These are phyloP conservation scores for Lachancea fermentati DNA, from an alignment of 805 yeast genomes.

Conservation along the genomic window DNA sequence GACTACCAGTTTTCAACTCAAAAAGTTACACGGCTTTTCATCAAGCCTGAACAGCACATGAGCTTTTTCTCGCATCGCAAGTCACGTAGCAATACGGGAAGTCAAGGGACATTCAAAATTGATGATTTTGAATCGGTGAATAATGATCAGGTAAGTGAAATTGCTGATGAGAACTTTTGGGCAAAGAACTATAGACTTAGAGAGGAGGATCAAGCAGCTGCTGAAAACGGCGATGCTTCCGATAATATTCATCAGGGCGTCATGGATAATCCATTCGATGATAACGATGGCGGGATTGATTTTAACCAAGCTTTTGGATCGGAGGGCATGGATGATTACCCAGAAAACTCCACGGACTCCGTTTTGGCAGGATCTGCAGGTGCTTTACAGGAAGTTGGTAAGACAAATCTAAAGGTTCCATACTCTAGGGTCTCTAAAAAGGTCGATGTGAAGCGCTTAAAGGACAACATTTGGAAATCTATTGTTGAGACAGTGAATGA, in stretches of 20 bases:
- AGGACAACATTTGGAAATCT: conserved; percentile 70
- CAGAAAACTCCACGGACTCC: conserved; percentile 13
- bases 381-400: conserved; percentile 18
- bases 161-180: conserved; percentile 67
- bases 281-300: conserved; percentile 28
- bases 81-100: not conserved
- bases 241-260: conserved; percentile 21
- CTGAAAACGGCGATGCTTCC: not conserved
- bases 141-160: conserved; percentile 26
- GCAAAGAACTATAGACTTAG: conserved; percentile 52
- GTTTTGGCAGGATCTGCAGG: conserved; percentile 5
- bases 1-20: conserved; percentile 69
- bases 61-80: conserved; percentile 27
- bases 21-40: conserved; percentile 58
- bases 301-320: conserved; percentile 33
- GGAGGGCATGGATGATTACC: conserved; percentile 25
- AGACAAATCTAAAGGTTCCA: conserved; percentile 36
- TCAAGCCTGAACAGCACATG: conserved; percentile 54
- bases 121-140: conserved; percentile 10
- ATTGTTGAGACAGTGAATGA: conserved; percentile 26
- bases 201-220: conserved; percentile 29
- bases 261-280: conserved; percentile 36
- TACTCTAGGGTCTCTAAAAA: conserved; percentile 71
- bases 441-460: conserved; percentile 68
- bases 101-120: conserved; percentile 3